phyloP scores from a whole-genome alignment of 2,329 filamentous ascomycete species.

The Fusarium acutatum region DNA sequence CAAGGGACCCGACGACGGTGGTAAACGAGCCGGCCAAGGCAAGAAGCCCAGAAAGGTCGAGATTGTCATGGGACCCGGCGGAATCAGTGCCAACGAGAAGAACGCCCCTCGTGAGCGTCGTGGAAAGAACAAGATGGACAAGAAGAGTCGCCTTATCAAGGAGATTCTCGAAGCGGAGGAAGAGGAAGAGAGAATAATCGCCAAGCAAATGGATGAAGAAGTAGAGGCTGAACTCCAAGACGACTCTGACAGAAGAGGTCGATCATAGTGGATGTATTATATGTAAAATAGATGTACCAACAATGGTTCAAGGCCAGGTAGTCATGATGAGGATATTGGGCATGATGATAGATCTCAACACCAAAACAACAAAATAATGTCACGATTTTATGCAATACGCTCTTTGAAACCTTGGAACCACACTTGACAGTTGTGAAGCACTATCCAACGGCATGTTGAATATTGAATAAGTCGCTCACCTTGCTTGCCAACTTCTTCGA shows the following conservation, averaged over 20 bases:
- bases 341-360: slow-evolving; percentile 38
- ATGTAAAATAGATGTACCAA: slow-evolving; percentile 35
- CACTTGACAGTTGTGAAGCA: background rate
- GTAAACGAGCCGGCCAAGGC: slow-evolving; percentile 52
- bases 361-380: slow-evolving; percentile 9
- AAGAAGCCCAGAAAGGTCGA: slow-evolving; percentile 54
- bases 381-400: background rate
- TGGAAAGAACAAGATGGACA: slow-evolving; percentile 53
- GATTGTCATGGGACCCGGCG: slow-evolving; percentile 45
- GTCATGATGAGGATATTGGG: slow-evolving; percentile 11
- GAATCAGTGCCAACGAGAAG: slow-evolving; percentile 52
- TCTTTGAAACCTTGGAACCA: background rate
- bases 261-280: slow-evolving; percentile 19
- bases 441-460: accelerated
- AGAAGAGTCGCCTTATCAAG: slow-evolving; percentile 50
- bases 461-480: too few relatives aligned
- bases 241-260: slow-evolving; percentile 20
- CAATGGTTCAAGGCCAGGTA: slow-evolving; percentile 9
- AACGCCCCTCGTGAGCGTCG: slow-evolving; percentile 48
- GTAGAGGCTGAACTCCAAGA: slow-evolving; percentile 41
- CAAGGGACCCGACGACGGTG: slow-evolving; percentile 55
- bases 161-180: slow-evolving; percentile 51
- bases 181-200: slow-evolving; percentile 43
- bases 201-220: slow-evolving; percentile 45
- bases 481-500: accelerated